These are phyloP conservation scores for Panus rudis DNA, from an alignment of 768 basidiomycete species.

Conservation along the genomic window DNA sequence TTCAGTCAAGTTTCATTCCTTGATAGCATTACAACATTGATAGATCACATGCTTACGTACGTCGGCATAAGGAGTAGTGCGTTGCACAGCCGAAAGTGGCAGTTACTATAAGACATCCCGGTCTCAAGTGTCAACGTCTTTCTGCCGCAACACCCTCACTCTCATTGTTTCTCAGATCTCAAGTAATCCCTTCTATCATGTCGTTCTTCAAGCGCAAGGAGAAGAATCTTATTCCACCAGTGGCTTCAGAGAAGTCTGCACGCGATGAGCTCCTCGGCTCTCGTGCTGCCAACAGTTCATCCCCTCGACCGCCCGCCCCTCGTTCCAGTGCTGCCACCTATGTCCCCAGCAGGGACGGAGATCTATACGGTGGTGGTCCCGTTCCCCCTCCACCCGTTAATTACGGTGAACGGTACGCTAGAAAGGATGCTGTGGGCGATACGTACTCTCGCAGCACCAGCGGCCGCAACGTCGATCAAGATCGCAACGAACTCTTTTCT, in stretches of 20 bases:
- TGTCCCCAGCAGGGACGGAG: slow-evolving; percentile 62
- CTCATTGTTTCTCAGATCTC: not conserved
- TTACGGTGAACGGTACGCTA: slow-evolving; percentile 38
- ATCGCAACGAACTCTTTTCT: slow-evolving; percentile 68
- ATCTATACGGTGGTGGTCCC: slow-evolving; percentile 36
- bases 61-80: too few species aligned
- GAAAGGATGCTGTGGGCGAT: slow-evolving; percentile 52
- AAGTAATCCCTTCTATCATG: slow-evolving; percentile 34
- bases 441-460: slow-evolving; percentile 61
- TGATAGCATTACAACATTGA: too few species aligned
- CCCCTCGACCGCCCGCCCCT: slow-evolving; percentile 29
- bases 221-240: slow-evolving; percentile 62
- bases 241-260: slow-evolving; percentile 30
- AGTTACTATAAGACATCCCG: not conserved
- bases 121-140: not conserved
- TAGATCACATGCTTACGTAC: too few species aligned
- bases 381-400: slow-evolving; percentile 11
- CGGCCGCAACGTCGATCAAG: slow-evolving; percentile 54
- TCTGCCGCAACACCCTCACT: not conserved
- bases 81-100: slow-evolving; percentile 9
- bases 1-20: too few species aligned
- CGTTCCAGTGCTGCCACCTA: slow-evolving; percentile 52
- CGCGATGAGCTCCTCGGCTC: slow-evolving; percentile 21
- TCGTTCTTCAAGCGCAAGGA: slow-evolving; percentile 66
- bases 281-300: slow-evolving; percentile 27